A percentile compares a stretch with the other conserved stretches of the same genome.
These are phyloP conservation scores for Plasmodium gonderi DNA, from an alignment of 169 alveolate genomes.

Conservation along the genomic window DNA sequence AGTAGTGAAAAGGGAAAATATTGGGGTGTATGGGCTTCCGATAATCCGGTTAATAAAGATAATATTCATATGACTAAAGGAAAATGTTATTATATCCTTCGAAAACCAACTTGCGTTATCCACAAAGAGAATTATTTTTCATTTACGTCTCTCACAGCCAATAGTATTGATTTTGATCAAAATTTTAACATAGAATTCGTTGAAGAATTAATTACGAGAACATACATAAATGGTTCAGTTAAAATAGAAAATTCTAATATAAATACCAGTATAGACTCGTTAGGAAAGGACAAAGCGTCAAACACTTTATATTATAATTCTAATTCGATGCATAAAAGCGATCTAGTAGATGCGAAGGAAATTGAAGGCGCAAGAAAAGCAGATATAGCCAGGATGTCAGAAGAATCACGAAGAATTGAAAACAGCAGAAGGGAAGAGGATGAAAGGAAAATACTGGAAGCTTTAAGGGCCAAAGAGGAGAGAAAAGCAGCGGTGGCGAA, in stretches of 20 bases:
- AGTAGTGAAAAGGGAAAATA: neutral
- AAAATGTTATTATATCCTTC: slow-evolving; percentile 34
- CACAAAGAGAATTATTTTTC: slow-evolving; percentile 57
- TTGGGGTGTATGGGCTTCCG: slow-evolving; percentile 66
- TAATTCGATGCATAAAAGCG: neutral
- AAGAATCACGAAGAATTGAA: neutral
- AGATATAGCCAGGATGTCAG: neutral
- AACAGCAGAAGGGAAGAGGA: neutral
- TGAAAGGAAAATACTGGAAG: neutral
- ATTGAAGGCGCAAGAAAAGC: slow-evolving; percentile 8
- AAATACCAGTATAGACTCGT: neutral
- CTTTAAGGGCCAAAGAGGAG: neutral
- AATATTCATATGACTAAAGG: slow-evolving; percentile 10
- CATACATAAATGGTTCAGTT: neutral
- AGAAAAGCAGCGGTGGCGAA: neutral
- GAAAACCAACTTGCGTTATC: slow-evolving; percentile 61
- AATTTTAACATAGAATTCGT: neutral
- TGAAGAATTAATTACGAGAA: slow-evolving; percentile 3
- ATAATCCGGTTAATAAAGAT: slow-evolving; percentile 10
- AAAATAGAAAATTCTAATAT: neutral
- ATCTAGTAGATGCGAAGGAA: neutral
- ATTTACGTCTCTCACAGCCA: slow-evolving; percentile 64
- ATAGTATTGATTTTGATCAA: slow-evolving; percentile 53
- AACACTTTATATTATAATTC: neutral
- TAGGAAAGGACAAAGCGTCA: neutral